Base-by-base conservation (phyloP, 78 protist species). In the Dictyostelium firmibasis region DNA sequence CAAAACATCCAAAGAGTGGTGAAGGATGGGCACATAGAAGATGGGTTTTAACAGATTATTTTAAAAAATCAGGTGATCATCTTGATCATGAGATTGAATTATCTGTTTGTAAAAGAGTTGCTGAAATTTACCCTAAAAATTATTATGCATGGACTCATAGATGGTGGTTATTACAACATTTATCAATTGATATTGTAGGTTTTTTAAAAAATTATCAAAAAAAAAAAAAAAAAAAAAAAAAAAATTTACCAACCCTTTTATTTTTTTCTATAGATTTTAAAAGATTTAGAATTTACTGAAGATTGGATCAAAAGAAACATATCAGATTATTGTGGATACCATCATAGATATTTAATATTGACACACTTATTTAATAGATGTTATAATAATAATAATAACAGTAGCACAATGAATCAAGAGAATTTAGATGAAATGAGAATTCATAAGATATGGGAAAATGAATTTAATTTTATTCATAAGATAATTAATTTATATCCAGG, bases 1-100 rank as follows among this genome's bases (percentile, higher is more conserved):
- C 87, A 16, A 89, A 89, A 69, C 94, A 89, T 81, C 94, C 94
- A 64, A 89, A 89, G 60, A 89, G 94, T 89, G 94, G 94, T 6
- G 94, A 89, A 13, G 94, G 82, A 8, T 89, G 94, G 94, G 31
- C 81, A 44, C 94, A 89, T 81, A 60, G 94, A 78, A 47, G 81
- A 38, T 89, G 94, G 94, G 72, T 89, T 10, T 6, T 81, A 5
- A 29, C 4, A 31, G 60, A 89, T 23, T 78, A 83, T 33, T 16
- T 23, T 35, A 16, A 41, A 35, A 60, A 33, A 79, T 57, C 31
- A 31, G 47, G 31, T 11, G 14, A 81, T 62, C 29, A 27, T 33
- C 33, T 81, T 20, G 23, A 50, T 13, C 8, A 41, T 43, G 83
- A 78, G 20, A 10, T 44, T 27, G 94, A 89, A 43, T 23, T 89